Evolutionary conservation across 441 rosid genomes (phyloP), one percentile per base, ranked within the genome.

Genomic region (Populus hybrid): DNA sequence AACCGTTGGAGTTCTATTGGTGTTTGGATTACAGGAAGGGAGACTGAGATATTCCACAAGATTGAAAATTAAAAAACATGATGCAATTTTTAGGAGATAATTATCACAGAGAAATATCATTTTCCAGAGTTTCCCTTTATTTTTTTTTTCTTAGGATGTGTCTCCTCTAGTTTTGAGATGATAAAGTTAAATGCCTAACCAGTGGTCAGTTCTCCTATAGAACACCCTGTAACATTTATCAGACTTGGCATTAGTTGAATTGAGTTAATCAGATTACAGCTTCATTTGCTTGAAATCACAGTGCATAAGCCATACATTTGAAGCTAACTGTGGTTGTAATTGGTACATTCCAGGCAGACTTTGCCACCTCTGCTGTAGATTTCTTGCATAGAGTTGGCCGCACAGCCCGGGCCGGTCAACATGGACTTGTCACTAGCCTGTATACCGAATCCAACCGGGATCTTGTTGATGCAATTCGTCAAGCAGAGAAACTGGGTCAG

Each of bases 371-470:
- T 76, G 97, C 97, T 10, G 97, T 95, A 46, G 97, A 93, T 85
- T 93, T 91, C 82, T 88, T 95, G 89, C 99, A 95, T 81, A 89
- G 99, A 86, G 87, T 95, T 68, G 98, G 97, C 64, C 88, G 98
- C 71, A 95, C 99, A 78, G 99, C 93, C 81, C 90, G 99, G 74
- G 99, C 98, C 74, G 99, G 97, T 71, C 97, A 88, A 70, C 84
- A 86, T 83, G 99, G 99, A 75, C 88, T 86, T 30, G 93, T 95
- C 82, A 95, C 99, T 67, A 95, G 92, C 88, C 87, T 95, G 59
- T 95, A 89, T 88, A 93, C 94, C 0, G 88, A 86, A 81, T 86
- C 97, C 67, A 92, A 89, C 73, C 79, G 84, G 18, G 90, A 94
- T 76, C 97, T 95, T 72, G 98, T 92, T 57, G 84, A 84, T 78